A percentile compares a stretch with the other conserved stretches of the same genome.
phyloP scores from a whole-genome alignment of 129 eudicot genomes.

The Pulicaria dysenterica region DNA sequence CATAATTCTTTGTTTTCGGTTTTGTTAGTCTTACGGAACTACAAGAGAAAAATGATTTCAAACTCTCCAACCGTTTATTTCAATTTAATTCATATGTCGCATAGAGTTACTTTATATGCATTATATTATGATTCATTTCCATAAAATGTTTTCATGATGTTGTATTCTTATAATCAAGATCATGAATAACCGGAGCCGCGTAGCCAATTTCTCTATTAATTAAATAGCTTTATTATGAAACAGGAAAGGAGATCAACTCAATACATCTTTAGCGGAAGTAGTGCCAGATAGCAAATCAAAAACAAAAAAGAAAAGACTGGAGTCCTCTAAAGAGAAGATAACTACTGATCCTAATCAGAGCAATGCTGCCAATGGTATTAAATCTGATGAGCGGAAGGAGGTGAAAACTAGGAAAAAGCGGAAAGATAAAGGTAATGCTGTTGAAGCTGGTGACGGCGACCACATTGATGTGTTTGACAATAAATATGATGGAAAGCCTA shows the following conservation, averaged over 20 bases:
- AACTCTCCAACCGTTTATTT: no score
- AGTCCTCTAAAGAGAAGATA: slow-evolving; percentile 25
- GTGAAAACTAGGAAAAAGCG: slow-evolving; percentile 47
- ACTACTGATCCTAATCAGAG: background rate
- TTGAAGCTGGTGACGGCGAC: background rate
- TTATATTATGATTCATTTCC: background rate
- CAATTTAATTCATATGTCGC: background rate
- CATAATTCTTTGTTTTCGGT: no score
- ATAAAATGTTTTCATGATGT: slow-evolving; percentile 9
- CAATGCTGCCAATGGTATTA: background rate
- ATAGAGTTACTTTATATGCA: background rate
- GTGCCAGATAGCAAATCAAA: slow-evolving; percentile 23
- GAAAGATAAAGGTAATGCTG: slow-evolving; percentile 35
- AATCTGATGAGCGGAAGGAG: background rate
- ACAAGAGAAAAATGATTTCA: no score
- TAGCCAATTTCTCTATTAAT: background rate
- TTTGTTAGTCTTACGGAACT: no score
- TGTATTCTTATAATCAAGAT: background rate
- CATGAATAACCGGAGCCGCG: background rate
- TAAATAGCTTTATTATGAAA: background rate
- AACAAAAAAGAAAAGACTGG: slow-evolving; percentile 40
- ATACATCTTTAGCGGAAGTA: slow-evolving; percentile 28
- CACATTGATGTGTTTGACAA: slow-evolving; percentile 20
- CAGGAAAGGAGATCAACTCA: slow-evolving; percentile 26
- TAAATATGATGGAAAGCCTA: slow-evolving; percentile 37